phyloP scores from a whole-genome alignment of 805 yeast species.

The Schwanniomyces polymorphus region DNA sequence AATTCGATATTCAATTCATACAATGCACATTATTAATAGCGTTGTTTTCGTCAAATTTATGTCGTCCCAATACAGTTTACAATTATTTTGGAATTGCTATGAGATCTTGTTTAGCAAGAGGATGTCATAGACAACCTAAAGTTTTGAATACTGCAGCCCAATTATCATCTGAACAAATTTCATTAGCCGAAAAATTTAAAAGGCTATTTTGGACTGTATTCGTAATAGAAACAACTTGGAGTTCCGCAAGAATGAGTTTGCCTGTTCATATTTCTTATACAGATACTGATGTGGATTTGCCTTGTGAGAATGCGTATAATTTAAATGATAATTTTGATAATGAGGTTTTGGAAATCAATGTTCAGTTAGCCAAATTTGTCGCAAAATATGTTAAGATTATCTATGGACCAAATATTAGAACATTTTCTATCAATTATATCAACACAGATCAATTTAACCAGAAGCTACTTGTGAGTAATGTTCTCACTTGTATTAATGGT shows the following conservation, averaged over 20 bases:
- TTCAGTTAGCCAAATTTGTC: constrained; percentile 38
- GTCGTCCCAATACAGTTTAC: constrained; percentile 36
- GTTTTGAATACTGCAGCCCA: neutral
- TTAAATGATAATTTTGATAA: constrained; percentile 30
- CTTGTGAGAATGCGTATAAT: constrained; percentile 29
- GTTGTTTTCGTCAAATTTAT: constrained; percentile 36
- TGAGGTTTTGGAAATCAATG: constrained; percentile 33
- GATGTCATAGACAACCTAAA: constrained; percentile 32
- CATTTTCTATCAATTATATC: constrained; percentile 39
- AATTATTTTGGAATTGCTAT: constrained; percentile 41
- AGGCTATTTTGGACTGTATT: constrained; percentile 45
- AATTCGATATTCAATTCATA: constrained; percentile 28
- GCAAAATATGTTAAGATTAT: constrained; percentile 34
- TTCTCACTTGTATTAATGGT: constrained; percentile 26
- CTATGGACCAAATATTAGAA: constrained; percentile 41
- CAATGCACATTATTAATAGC: constrained; percentile 35
- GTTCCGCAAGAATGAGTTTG: constrained; percentile 34
- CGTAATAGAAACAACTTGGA: constrained; percentile 39
- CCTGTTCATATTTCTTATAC: constrained; percentile 43
- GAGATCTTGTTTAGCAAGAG: constrained; percentile 36
- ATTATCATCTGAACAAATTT: neutral
- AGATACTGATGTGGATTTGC: constrained; percentile 44
- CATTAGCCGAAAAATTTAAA: constrained; percentile 27
- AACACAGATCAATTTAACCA: constrained; percentile 42
- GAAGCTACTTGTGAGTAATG: constrained; percentile 29